Evolutionary conservation across 2,329 filamentous ascomycete genomes (phyloP).

Genomic region (Diaporthe destruens): DNA sequence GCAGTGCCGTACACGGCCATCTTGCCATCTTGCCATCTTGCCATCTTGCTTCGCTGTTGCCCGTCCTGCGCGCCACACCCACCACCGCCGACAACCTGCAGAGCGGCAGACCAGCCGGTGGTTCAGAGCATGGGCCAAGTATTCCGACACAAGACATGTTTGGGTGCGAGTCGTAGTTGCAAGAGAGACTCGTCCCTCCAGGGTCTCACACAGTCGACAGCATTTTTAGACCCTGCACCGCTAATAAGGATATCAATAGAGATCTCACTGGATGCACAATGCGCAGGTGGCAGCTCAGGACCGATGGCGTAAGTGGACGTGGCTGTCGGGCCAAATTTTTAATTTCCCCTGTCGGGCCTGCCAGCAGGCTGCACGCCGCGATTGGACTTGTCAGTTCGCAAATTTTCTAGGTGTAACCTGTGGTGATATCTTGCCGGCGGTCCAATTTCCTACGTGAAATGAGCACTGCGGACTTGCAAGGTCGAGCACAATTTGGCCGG

Average conservation of each 20-base stretch:
- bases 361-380: not conserved
- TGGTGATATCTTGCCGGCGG: constrained; percentile 36
- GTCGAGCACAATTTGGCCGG: constrained; percentile 22
- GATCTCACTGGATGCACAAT: not conserved
- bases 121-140: constrained; percentile 25
- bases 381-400: constrained; percentile 34
- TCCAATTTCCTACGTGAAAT: constrained; percentile 41
- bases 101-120: not conserved
- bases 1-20: constrained; percentile 25
- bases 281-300: no score
- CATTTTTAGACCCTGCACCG: no score
- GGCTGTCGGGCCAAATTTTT: constrained; percentile 35
- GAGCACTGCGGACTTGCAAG: constrained; percentile 33
- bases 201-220: not conserved
- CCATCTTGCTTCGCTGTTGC: not conserved
- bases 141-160: constrained; percentile 30
- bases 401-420: constrained; percentile 40
- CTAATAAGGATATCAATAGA: not conserved
- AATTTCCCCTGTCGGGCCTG: constrained; percentile 40
- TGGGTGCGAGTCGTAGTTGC: constrained; percentile 24
- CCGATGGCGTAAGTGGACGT: constrained; percentile 23
- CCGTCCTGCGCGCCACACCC: not conserved
- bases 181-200: not conserved
- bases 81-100: constrained; percentile 12
- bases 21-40: constrained; percentile 1